Conservation (phyloP, 1,284 basidiomycete species). For the Moesziomyces globuligerus region DNA sequence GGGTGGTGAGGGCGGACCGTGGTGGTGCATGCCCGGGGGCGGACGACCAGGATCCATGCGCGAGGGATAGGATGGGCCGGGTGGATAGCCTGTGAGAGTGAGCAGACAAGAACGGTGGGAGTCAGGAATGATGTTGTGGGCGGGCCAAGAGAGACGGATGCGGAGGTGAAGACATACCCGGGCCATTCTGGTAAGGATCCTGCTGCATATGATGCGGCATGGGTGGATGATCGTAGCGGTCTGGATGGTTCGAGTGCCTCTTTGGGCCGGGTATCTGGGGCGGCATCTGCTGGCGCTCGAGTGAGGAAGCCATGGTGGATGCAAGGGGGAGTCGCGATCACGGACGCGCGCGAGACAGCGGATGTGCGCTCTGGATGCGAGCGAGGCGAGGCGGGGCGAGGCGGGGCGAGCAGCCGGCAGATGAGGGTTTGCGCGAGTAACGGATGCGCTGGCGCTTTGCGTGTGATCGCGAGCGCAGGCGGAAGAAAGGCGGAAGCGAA, state of each 20-base stretch:
- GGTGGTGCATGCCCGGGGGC: conserved; percentile 38
- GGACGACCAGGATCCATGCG: conserved; percentile 35
- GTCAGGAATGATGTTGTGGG: background rate
- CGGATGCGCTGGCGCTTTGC: too few species aligned
- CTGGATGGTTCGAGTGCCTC: conserved; percentile 35
- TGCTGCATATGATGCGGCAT: conserved; percentile 44
- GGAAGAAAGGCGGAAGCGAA: too few species aligned
- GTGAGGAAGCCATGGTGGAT: conserved; percentile 40
- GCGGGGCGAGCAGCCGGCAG: too few species aligned
- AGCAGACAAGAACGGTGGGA: background rate
- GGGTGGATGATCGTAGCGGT: conserved; percentile 47
- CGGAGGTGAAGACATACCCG: too few species aligned
- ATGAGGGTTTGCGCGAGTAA: too few species aligned
- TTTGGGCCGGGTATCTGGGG: conserved; percentile 37
- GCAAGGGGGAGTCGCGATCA: conserved; percentile 2
- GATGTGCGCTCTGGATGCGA: too few species aligned
- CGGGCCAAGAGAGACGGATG: background rate
- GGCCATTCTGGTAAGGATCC: conserved; percentile 40
- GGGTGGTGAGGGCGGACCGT: conserved; percentile 39
- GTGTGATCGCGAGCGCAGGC: too few species aligned
- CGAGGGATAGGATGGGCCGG: conserved; percentile 35
- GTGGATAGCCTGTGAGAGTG: conserved; percentile 27
- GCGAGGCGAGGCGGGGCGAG: too few species aligned
- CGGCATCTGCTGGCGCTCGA: conserved; percentile 45
- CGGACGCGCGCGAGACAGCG: too few species aligned